Percentiles rank a stretch among this genome's conserved stretches.
Evolutionary conservation across 2,329 filamentous ascomycete species (phyloP).

Genomic region (Fonsecaea nubica): DNA sequence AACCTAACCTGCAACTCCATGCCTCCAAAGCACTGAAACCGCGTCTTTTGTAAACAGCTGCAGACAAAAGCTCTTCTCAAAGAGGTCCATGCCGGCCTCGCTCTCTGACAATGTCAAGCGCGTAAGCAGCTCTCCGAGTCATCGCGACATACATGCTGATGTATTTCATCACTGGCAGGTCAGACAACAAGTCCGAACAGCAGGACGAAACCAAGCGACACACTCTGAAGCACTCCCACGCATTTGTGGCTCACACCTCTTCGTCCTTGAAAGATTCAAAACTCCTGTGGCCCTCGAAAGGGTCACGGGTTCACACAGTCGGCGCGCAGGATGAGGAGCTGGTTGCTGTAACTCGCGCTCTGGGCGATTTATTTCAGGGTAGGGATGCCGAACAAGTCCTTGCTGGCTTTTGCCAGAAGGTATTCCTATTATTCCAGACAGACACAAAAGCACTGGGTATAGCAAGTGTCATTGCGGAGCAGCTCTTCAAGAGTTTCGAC

Average conservation of each 20-base stretch:
- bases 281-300: slow-evolving; percentile 4
- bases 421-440: slow-evolving; percentile 6
- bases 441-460: not conserved
- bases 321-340: slow-evolving; percentile 1
- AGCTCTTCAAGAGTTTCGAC: slow-evolving; percentile 19
- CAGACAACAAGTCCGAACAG: not conserved
- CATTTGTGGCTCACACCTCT: slow-evolving; percentile 10
- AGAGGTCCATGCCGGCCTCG: not conserved
- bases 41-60: not conserved
- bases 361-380: not conserved
- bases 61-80: not conserved
- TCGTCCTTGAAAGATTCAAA: slow-evolving; percentile 12
- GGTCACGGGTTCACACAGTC: not conserved
- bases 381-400: slow-evolving; percentile 11
- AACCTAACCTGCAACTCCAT: not conserved
- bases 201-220: not conserved
- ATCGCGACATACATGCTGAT: not conserved
- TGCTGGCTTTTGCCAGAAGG: slow-evolving; percentile 23
- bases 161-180: not conserved
- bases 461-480: slow-evolving; percentile 13
- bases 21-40: not conserved
- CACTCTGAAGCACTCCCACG: not conserved
- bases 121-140: not conserved
- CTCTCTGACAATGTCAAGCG: not conserved
- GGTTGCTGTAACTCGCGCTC: not conserved